phyloP scores from a whole-genome alignment of 495 filamentous ascomycete genomes.

The Aspergillus indologenus region DNA sequence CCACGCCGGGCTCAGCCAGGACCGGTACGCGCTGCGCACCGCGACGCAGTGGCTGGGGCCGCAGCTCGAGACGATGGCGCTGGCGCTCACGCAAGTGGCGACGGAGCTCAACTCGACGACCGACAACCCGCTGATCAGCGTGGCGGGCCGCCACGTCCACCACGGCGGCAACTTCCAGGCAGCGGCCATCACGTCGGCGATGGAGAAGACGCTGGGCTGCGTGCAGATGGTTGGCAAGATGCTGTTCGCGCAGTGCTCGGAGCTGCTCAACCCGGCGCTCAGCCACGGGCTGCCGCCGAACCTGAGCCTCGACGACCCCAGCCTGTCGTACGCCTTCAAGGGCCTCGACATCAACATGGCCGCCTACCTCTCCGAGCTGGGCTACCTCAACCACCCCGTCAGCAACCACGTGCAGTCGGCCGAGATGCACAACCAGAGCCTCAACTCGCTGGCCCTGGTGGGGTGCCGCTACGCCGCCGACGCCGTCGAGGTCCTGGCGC shows the following conservation, averaged over 20 bases:
- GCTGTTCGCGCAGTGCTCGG: neutral
- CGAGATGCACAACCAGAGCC: constrained; percentile 52
- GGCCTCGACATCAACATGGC: constrained; percentile 41
- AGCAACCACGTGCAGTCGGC: constrained; percentile 48
- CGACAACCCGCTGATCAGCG: neutral
- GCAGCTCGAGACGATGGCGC: neutral
- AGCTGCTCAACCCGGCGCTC: neutral
- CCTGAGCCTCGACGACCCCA: neutral
- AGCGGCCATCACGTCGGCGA: neutral
- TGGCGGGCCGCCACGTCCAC: neutral
- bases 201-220: neutral
- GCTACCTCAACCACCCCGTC: constrained; percentile 47
- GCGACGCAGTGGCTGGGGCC: constrained; percentile 59
- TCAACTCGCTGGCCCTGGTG: constrained; percentile 54
- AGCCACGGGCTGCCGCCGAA: neutral
- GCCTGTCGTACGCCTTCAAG: neutral
- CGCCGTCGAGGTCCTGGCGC: constrained; percentile 51
- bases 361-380: constrained; percentile 50
- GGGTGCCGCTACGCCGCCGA: constrained; percentile 50
- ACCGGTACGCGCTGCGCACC: constrained; percentile 59
- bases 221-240: neutral
- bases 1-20: constrained; percentile 35
- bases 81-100: neutral
- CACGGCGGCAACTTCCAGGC: neutral
- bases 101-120: neutral